These are phyloP conservation scores for Saccharum spontaneum DNA, from an alignment of 176 grass and related monocot genomes.

Conservation along the genomic window DNA sequence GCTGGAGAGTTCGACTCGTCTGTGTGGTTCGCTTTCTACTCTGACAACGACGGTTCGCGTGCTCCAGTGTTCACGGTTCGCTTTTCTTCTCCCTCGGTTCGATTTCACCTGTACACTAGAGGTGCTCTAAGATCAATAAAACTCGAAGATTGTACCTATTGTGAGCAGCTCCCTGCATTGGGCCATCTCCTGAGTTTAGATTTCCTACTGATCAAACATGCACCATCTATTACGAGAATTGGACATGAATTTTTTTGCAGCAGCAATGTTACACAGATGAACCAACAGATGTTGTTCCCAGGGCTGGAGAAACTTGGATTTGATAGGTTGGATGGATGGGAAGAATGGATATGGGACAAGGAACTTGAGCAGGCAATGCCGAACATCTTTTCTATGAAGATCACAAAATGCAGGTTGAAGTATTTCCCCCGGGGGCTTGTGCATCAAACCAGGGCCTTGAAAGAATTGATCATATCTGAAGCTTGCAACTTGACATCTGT, in stretches of 20 bases:
- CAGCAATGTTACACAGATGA: not conserved
- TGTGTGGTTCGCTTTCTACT: no score
- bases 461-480: slow-evolving; percentile 31
- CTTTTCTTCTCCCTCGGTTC: no score
- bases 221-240: slow-evolving; percentile 31
- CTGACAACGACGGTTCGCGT: no score
- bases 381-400: slow-evolving; percentile 36
- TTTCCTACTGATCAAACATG: slow-evolving; percentile 34
- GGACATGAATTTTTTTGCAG: slow-evolving; percentile 39
- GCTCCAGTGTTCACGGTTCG: no score
- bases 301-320: slow-evolving; percentile 42
- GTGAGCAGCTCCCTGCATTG: slow-evolving; percentile 40
- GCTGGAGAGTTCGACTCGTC: no score
- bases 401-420: slow-evolving; percentile 40
- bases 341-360: slow-evolving; percentile 51
- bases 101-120: no score
- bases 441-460: slow-evolving; percentile 34
- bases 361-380: slow-evolving; percentile 40
- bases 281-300: slow-evolving; percentile 24
- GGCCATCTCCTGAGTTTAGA: slow-evolving; percentile 45
- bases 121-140: no score
- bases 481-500: slow-evolving; percentile 32
- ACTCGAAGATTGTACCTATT: slow-evolving; percentile 12
- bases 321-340: slow-evolving; percentile 41
- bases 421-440: slow-evolving; percentile 39